Base-by-base conservation (phyloP, 2,329 filamentous ascomycete species). In the Aaosphaeria pasadenensis region DNA sequence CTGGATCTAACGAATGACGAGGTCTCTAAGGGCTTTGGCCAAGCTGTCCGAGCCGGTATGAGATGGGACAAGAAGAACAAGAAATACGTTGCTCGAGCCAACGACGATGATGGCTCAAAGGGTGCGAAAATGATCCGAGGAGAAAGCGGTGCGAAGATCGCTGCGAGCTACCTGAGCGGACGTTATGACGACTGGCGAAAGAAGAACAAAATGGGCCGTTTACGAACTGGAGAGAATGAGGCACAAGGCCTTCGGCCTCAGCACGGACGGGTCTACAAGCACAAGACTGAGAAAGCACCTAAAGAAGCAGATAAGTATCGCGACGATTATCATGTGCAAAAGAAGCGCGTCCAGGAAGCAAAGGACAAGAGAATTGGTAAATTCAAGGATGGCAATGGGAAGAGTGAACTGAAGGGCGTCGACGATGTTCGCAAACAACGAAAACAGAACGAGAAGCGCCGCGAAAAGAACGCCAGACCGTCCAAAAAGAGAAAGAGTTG, bases 11-110 rank as follows among this genome's bases (percentile, higher is more conserved):
- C 83, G 51, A 91, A 91, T 65, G 94, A 99, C 71, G 94, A 97
- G 58, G 83, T 83, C 59, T 88, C 11, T 17, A 17, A 89, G 65
- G 80, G 83, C 1, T 95, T 96, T 68, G 91, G 84, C 52, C 84
- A 89, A 60, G 84, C 90, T 3, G 82, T 85, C 42, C 87, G 85
- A 59, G 74, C 85, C 43, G 82, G 85, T 57, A 86, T 96, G 85
- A 87, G 94, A 57, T 99, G 94, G 94, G 94, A 99, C 76, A 92
- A 95, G 77, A 95, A 96, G 72, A 83, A 85, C 63, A 95, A 89
- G 74, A 97, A 96, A 74, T 99, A 97, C 74, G 92, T 99, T 33
- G 79, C 89, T 9, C 84, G 89, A 33, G 85, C 85, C 59, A 97
- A 99, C 77, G 94, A 99, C 73, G 89, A 95, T 59, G 95, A 99